Percentiles rank a stretch among this genome's conserved stretches.
Conservation (phyloP, 2,329 filamentous ascomycete genomes). For the Alternaria metachromatica region DNA sequence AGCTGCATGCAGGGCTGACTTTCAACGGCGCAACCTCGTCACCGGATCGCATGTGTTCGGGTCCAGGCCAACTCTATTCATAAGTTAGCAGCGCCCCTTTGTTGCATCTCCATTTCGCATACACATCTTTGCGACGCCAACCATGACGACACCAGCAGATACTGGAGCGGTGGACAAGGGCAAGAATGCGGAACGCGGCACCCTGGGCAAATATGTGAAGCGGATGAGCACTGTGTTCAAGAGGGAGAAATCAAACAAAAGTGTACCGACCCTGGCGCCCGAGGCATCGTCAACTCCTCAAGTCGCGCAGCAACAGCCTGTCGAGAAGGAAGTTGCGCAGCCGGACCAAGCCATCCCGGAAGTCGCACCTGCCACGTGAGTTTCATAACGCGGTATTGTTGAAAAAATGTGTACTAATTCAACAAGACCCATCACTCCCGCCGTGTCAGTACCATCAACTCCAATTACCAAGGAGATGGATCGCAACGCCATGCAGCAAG, state of each 20-base stretch:
- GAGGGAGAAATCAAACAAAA: constrained; percentile 40
- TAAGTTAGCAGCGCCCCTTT: constrained; percentile 1
- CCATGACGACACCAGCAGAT: constrained; percentile 37
- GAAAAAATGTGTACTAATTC: constrained; percentile 1
- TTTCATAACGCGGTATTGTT: neutral
- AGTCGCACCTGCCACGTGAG: constrained; percentile 10
- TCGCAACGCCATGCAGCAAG: constrained; percentile 47
- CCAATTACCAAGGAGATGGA: constrained; percentile 29
- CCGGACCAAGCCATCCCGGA: constrained; percentile 8
- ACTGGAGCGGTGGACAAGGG: constrained; percentile 20
- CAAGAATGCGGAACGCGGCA: constrained; percentile 37
- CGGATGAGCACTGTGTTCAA: constrained; percentile 50
- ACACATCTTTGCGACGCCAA: neutral
- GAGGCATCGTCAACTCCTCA: constrained; percentile 15
- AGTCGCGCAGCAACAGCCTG: constrained; percentile 5
- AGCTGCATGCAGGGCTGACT: constrained; percentile 35
- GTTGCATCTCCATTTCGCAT: neutral
- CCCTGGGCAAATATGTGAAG: constrained; percentile 50
- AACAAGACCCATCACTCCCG: constrained; percentile 4
- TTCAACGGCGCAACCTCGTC: constrained; percentile 12
- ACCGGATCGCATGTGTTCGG: constrained; percentile 2
- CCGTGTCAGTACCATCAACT: constrained; percentile 12
- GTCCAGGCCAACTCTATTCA: constrained; percentile 2
- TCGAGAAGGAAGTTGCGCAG: constrained; percentile 5
- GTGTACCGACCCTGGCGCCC: constrained; percentile 2